Base-by-base conservation (phyloP, 495 filamentous ascomycete species). In the Neurospora sp. region DNA sequence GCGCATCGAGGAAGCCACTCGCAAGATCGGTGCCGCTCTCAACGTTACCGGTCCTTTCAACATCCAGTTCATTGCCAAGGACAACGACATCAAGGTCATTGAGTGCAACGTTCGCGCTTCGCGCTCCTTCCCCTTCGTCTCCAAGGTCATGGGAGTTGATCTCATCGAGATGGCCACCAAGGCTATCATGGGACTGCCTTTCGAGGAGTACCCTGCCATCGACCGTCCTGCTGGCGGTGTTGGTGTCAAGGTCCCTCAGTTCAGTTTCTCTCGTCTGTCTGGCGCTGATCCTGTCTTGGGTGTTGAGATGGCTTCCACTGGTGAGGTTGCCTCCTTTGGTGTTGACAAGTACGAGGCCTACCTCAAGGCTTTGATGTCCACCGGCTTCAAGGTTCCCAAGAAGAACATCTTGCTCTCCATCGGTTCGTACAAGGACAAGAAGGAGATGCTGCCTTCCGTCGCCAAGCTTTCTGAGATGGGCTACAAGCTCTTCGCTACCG, bases 61-160 rank as follows among this genome's bases (percentile, higher is more conserved):
- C 84, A 99, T 99, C 74, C 96, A 99, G 82, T 99, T 99, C 84
- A 99, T 99, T 77, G 96, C 96, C 71, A 99, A 99, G 85, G 94
- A 98, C 82, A 98, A 98, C 79, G 96, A 98, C 77, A 98, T 99
- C 84, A 99, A 98, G 86, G 96, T 99, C 75, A 99, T 99, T 75
- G 96, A 99, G 83, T 99, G 96, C 83, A 99, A 99, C 79, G 96
- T 98, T 54, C 90, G 96, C 70, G 96, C 96, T 23, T 98, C 96
- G 59, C 89, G 96, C 70, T 98, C 95, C 1, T 98, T 98, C 86
- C 96, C 96, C 39, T 99, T 99, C 81, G 94, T 98, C 27, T 98
- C 95, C 40, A 99, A 99, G 86, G 93, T 97, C 76, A 98, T 98
- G 95, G 95, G 95, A 48, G 92, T 98, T 54, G 95, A 99, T 78